Evolutionary conservation across 208 protist species (phyloP), one percentile per base, ranked within the genome.

Genomic region (Phytomonas sp.): DNA sequence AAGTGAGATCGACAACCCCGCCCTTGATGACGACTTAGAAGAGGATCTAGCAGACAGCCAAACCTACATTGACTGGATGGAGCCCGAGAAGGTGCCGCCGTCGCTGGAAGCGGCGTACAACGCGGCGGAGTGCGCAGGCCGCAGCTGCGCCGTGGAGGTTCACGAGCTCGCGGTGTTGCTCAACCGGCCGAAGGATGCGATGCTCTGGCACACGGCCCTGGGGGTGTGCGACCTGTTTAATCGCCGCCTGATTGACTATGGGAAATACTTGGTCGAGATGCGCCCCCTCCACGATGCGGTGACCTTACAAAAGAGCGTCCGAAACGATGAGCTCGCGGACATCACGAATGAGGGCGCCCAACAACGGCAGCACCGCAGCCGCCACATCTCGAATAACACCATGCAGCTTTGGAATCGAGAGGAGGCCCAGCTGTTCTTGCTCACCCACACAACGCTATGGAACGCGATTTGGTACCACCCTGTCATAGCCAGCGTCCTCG

Each of bases 181-280:
- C 13, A 81, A 87, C 31, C 79, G 86, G 31, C 82, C 83, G 2
- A 85, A 87, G 65, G 80, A 89, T 32, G 63, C 75, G 13, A 75
- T 88, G 33, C 75, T 96, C 23, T 96, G 91, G 88, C 86, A 96
- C 73, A 88, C 91, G 9, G 88, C 88, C 6, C 73, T 96, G 0
- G 91, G 91, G 1, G 82, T 94, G 37, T 88, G 85, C 53, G 91
- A 96, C 71, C 66, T 96, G 11, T 91, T 92, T 56, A 67, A 66
- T 20, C 84, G 91, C 0, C 81, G 88, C 0, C 78, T 88, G 17
- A 86, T 96, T 60, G 88, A 93, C 73, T 96, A 94, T 76, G 79
- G 78, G 32, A 85, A 78, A 13, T 96, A 96, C 72, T 62, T 94
- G 9, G 75, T 91, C 5, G 86, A 88, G 60, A 91, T 94, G 86